phyloP scores from a whole-genome alignment of 2,329 filamentous ascomycete genomes.

The Colletotrichum tropicicola region DNA sequence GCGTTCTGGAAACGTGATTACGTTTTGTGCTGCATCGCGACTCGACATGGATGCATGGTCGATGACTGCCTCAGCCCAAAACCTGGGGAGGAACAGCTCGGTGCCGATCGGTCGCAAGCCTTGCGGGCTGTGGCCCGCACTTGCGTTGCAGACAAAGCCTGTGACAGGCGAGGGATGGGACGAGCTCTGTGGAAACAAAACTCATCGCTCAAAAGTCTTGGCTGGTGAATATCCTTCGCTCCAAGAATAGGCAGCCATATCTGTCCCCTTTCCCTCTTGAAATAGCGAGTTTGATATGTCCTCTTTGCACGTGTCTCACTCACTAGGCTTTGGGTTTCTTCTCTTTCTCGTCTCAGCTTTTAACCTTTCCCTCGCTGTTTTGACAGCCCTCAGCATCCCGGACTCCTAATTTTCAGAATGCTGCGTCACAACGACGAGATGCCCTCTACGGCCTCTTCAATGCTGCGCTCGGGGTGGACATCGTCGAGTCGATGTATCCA shows the following conservation, averaged over 20 bases:
- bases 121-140: background rate
- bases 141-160: background rate
- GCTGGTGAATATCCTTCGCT: background rate
- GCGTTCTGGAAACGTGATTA: background rate
- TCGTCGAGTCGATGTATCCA: slow-evolving; percentile 15
- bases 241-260: background rate
- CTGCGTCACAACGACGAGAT: background rate
- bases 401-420: background rate
- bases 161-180: background rate
- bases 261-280: background rate
- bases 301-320: background rate
- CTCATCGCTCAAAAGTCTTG: background rate
- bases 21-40: background rate
- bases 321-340: background rate
- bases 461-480: background rate
- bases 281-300: background rate
- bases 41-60: background rate
- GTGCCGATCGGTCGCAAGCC: background rate
- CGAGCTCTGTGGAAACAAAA: background rate
- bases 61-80: no score
- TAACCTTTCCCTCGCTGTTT: slow-evolving; percentile 10
- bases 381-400: background rate
- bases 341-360: slow-evolving; percentile 22
- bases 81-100: background rate
- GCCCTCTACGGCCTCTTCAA: slow-evolving; percentile 4